Evolutionary conservation across 805 yeast species (phyloP), one percentile per base, ranked within the genome.

Genomic region (Sporopachydermia lactativora): DNA sequence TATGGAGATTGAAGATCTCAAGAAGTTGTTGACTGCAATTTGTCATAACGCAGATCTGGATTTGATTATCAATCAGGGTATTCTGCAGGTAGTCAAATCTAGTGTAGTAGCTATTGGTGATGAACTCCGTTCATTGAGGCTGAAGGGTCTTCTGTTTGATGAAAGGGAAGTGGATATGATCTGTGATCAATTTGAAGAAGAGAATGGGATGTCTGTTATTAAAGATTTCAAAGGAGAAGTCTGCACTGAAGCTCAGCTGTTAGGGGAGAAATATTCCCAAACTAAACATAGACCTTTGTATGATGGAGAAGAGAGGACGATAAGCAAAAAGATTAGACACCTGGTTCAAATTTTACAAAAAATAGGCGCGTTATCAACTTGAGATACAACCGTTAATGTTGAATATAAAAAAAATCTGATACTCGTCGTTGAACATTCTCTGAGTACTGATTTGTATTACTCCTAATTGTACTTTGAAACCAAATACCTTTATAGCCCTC

Each of bases 1-100:
- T 18, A 66, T 77, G 49, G 68, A 70, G 43, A 75, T 89, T 38
- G 73, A 68, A 3, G 94, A 82, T 0, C 61, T 89, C 38, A 73
- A 73, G 47, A 59, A 60, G 2, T 75, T 82, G 0, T 59, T 89
- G 28, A 60, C 71, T 8, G 68, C 71, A 15, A 78, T 89, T 8
- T 66, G 80, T 6, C 65, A 62, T 18, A 82, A 79, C 45, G 76
- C 81, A 44, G 79, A 75, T 15, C 56, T 81, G 4, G 43, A 54
- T 52, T 51, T 52, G 5, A 48, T 54, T 42, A 41, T 8, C 19
- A 45, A 39, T 38, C 36, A 15, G 36, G 31, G 4, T 49, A 45
- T 19, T 39, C 51, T 3, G 41, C 18, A 15, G 45, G 37, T 15
- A 35, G 11, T 35, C 37, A 35, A 35, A 35, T 11, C 37, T 8